These are phyloP conservation scores for Hyaloscypha bicolor DNA, from an alignment of 495 filamentous ascomycete genomes.

Conservation along the genomic window DNA sequence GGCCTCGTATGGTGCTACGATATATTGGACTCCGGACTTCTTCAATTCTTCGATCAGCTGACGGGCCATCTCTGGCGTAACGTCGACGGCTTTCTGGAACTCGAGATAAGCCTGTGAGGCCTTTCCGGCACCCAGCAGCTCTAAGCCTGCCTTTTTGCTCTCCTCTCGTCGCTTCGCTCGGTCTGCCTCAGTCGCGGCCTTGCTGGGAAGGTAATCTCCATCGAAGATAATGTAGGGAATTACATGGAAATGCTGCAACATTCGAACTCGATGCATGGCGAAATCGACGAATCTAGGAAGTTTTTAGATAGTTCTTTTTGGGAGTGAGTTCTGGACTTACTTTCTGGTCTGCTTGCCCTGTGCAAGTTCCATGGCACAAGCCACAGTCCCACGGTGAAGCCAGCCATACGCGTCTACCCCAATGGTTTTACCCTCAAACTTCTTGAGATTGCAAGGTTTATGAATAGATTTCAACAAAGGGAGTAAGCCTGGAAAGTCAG, in stretches of 20 bases:
- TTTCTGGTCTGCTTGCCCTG: conserved; percentile 84
- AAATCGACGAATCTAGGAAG: conserved; percentile 81
- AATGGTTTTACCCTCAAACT: conserved; percentile 84
- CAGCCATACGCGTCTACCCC: conserved; percentile 97
- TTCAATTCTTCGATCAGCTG: conserved; percentile 91
- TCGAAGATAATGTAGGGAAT: conserved; percentile 94
- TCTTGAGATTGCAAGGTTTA: conserved; percentile 80
- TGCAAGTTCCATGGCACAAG: conserved; percentile 91
- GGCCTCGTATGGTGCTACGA: conserved; percentile 97
- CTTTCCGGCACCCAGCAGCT: conserved; percentile 78
- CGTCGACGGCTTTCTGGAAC: conserved; percentile 93
- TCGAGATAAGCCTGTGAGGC: conserved; percentile 79
- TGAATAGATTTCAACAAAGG: conserved; percentile 96
- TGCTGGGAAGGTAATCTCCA: conserved; percentile 93
- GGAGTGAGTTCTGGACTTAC: conserved; percentile 48
- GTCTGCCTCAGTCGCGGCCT: conserved; percentile 84
- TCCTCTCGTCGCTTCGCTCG: conserved; percentile 71
- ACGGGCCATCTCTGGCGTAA: conserved; percentile 94
- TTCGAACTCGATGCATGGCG: conserved; percentile 84
- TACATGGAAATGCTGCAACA: conserved; percentile 91
- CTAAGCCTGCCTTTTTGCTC: conserved; percentile 71
- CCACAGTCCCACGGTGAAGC: conserved; percentile 91
- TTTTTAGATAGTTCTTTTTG: conserved; percentile 6
- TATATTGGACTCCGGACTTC: conserved; percentile 73
- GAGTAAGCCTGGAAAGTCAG: conserved; percentile 71